Evolutionary conservation across 495 filamentous ascomycete species (phyloP).

Genomic region (Penicillium mononematosum): DNA sequence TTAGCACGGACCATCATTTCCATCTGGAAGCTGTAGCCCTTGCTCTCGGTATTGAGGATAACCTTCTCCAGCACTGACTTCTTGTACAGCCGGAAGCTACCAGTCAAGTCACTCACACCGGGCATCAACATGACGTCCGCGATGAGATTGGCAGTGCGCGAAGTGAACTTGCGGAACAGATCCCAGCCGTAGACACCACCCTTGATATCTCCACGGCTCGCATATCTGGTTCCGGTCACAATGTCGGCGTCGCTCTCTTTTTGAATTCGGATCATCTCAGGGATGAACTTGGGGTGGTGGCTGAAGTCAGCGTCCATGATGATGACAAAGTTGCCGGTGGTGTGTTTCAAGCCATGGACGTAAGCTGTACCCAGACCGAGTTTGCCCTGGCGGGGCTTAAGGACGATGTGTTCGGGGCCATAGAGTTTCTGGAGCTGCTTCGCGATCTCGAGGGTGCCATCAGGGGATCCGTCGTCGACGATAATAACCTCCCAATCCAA

Average conservation of each 20-base stretch:
- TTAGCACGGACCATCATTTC: conserved; percentile 94
- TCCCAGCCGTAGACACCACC: conserved; percentile 98
- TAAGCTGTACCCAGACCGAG: conserved; percentile 96
- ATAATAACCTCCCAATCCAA: conserved; percentile 97
- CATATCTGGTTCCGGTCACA: conserved; percentile 93
- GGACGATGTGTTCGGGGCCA: conserved; percentile 67
- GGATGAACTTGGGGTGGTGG: conserved; percentile 96
- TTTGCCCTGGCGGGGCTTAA: conserved; percentile 87
- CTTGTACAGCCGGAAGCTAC: conserved; percentile 93
- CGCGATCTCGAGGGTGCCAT: conserved; percentile 88
- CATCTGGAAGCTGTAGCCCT: conserved; percentile 99
- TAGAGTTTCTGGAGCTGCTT: conserved; percentile 86
- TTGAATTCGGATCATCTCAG: conserved; percentile 79
- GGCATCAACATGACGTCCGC: conserved; percentile 91
- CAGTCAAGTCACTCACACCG: conserved; percentile 94
- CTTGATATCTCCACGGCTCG: conserved; percentile 56
- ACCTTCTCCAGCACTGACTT: conserved; percentile 84
- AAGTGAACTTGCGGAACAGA: conserved; percentile 91
- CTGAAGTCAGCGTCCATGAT: conserved; percentile 99
- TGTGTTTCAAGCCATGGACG: conserved; percentile 87
- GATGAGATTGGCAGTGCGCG: conserved; percentile 87
- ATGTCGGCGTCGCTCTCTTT: conserved; percentile 78
- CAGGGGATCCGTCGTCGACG: conserved; percentile 96
- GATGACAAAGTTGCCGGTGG: conserved; percentile 88
- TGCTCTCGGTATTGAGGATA: conserved; percentile 79